Evolutionary conservation across 106 monocot species (phyloP).

Genomic region (Amphibolis antarctica): DNA sequence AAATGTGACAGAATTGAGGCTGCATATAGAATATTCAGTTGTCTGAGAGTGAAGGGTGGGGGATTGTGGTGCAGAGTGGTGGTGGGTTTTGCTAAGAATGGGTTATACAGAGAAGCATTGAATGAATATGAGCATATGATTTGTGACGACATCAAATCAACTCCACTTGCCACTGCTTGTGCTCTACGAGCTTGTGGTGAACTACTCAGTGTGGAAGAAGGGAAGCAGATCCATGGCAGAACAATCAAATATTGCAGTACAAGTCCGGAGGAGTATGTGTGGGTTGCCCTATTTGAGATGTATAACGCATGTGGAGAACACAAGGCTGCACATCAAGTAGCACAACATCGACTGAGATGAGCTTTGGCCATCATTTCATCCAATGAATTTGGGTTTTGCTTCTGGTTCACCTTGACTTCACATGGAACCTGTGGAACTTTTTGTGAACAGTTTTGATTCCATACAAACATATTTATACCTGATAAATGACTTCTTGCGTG

Average conservation of each 20-base stretch:
- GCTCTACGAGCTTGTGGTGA: constrained; percentile 24
- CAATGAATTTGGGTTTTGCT: too few species aligned
- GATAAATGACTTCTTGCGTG: too few species aligned
- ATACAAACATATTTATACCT: too few species aligned
- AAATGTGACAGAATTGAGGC: constrained; percentile 25
- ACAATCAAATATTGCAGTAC: constrained; percentile 12
- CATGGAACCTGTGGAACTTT: too few species aligned
- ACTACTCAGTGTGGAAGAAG: constrained; percentile 19
- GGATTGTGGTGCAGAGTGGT: constrained; percentile 25
- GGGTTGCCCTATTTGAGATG: constrained; percentile 16
- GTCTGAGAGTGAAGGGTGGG: constrained; percentile 6
- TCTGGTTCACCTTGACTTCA: too few species aligned
- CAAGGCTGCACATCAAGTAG: constrained; percentile 15
- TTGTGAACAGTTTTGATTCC: neutral
- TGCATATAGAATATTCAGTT: constrained; percentile 19
- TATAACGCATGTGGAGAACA: constrained; percentile 21
- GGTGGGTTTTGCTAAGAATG: constrained; percentile 25
- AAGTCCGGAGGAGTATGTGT: constrained; percentile 5
- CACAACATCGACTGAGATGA: neutral
- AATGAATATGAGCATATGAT: constrained; percentile 15
- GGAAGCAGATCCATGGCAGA: constrained; percentile 27
- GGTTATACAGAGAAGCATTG: constrained; percentile 18
- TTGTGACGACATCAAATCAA: constrained; percentile 5
- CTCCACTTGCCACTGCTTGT: neutral
- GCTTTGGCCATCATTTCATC: neutral